These are phyloP conservation scores for Nectriaceae sp. DNA, from an alignment of 2,329 filamentous ascomycete genomes.

Conservation along the genomic window DNA sequence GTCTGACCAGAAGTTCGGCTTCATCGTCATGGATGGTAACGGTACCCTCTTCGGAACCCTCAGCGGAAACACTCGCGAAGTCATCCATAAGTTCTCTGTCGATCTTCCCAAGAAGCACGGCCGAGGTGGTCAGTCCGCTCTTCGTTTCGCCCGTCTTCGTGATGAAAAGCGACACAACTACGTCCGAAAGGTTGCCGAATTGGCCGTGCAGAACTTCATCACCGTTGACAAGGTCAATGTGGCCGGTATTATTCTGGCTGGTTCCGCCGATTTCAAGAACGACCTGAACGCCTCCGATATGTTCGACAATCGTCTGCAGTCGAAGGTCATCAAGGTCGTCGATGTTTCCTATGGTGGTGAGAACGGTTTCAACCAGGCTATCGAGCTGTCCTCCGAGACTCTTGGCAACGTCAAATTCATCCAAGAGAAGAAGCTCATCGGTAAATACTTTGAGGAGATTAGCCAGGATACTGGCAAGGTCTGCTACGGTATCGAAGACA, in stretches of 20 bases:
- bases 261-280: constrained; percentile 99
- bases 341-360: constrained; percentile 99
- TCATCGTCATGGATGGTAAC: constrained; percentile 99
- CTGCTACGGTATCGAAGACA: constrained; percentile 98
- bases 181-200: constrained; percentile 95
- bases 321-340: constrained; percentile 99
- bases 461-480: constrained; percentile 96
- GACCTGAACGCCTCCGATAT: constrained; percentile 96
- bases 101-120: constrained; percentile 99
- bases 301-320: constrained; percentile 87
- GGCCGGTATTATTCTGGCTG: constrained; percentile 89
- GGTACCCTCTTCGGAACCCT: constrained; percentile 95
- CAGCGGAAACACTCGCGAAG: constrained; percentile 94
- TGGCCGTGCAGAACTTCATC: constrained; percentile 99
- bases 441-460: constrained; percentile 98
- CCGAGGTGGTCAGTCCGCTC: constrained; percentile 98
- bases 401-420: constrained; percentile 99
- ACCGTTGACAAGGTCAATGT: constrained; percentile 98
- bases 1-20: constrained; percentile 98
- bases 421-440: constrained; percentile 99
- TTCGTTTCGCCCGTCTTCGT: constrained; percentile 98
- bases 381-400: constrained; percentile 92
- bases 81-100: constrained; percentile 97
- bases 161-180: constrained; percentile 99
- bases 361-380: constrained; percentile 99